Percentiles rank a stretch among this genome's conserved stretches.
Conservation (phyloP, 495 filamentous ascomycete genomes). For the Penicillium atrosanguineum region DNA sequence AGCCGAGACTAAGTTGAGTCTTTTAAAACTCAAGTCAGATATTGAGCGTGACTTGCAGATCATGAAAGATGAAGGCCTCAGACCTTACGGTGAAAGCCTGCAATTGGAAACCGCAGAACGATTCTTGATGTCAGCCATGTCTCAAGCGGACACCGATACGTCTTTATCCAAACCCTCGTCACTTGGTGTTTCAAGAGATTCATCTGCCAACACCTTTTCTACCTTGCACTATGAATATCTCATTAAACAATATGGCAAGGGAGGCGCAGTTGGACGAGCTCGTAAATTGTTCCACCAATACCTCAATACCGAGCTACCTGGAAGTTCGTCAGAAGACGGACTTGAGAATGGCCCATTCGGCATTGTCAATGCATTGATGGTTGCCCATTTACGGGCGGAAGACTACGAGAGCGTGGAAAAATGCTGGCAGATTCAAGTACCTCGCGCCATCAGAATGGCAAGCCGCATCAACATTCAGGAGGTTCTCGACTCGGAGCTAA, state of each 20-base stretch:
- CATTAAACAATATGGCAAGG: slow-evolving; percentile 59
- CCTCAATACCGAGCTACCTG: slow-evolving; percentile 29
- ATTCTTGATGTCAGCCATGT: slow-evolving; percentile 21
- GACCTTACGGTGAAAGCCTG: slow-evolving; percentile 7
- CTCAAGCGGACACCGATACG: background rate
- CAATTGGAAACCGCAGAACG: slow-evolving; percentile 36
- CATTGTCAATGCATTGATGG: slow-evolving; percentile 66
- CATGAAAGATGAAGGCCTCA: slow-evolving; percentile 1
- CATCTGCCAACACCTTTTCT: slow-evolving; percentile 35
- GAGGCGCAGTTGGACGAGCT: slow-evolving; percentile 52
- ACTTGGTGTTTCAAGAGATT: slow-evolving; percentile 10
- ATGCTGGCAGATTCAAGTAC: slow-evolving; percentile 62
- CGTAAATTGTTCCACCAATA: slow-evolving; percentile 57
- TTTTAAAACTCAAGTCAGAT: slow-evolving; percentile 46
- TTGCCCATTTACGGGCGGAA: slow-evolving; percentile 50
- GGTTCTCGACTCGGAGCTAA: slow-evolving; percentile 11
- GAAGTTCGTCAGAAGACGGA: slow-evolving; percentile 18
- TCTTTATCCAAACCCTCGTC: slow-evolving; percentile 19
- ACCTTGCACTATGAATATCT: slow-evolving; percentile 56
- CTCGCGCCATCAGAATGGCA: slow-evolving; percentile 48
- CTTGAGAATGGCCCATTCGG: slow-evolving; percentile 45
- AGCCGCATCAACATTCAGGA: slow-evolving; percentile 19
- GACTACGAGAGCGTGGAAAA: slow-evolving; percentile 58
- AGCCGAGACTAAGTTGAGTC: slow-evolving; percentile 42
- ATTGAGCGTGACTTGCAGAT: slow-evolving; percentile 31